Evolutionary conservation across 805 yeast species (phyloP).

Genomic region (Metschnikowia proteae): DNA sequence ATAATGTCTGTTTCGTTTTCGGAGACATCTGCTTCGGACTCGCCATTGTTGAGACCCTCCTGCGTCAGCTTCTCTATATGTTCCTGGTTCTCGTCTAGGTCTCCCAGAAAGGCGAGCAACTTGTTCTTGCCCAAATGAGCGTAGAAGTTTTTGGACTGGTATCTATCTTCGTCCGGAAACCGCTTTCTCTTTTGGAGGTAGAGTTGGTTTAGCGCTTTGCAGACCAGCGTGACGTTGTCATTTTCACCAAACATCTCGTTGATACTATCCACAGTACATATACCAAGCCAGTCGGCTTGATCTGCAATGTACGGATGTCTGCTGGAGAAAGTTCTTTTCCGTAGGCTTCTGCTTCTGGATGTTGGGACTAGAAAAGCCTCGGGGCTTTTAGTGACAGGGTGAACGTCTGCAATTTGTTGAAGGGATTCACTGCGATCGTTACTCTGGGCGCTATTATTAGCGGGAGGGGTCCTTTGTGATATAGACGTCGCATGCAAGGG

Average conservation of each 20-base stretch:
- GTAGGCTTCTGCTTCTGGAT: constrained; percentile 22
- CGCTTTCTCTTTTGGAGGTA: constrained; percentile 29
- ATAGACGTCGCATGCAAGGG: no score
- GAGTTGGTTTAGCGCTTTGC: constrained; percentile 33
- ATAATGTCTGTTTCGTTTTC: constrained; percentile 8
- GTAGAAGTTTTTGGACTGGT: constrained; percentile 36
- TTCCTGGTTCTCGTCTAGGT: constrained; percentile 5
- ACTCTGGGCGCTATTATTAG: no score
- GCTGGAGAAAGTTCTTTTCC: constrained; percentile 42
- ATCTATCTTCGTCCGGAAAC: constrained; percentile 39
- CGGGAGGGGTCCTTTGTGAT: no score
- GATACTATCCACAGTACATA: constrained; percentile 32
- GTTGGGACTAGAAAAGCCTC: background rate
- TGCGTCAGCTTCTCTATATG: constrained; percentile 4
- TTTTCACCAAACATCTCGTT: constrained; percentile 36
- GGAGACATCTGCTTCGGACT: background rate
- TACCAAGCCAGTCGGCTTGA: constrained; percentile 42
- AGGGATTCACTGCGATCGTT: no score
- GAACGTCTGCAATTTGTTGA: background rate
- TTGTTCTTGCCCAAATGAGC: constrained; percentile 29
- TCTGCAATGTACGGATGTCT: constrained; percentile 44
- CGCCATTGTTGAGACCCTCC: constrained; percentile 7
- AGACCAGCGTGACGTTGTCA: constrained; percentile 29
- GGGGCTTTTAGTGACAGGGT: background rate
- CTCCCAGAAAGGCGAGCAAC: constrained; percentile 13